These are phyloP conservation scores for Blastocladiella emersonii DNA, from an alignment of 371 early-diverging fungal genomes.

Conservation along the genomic window DNA sequence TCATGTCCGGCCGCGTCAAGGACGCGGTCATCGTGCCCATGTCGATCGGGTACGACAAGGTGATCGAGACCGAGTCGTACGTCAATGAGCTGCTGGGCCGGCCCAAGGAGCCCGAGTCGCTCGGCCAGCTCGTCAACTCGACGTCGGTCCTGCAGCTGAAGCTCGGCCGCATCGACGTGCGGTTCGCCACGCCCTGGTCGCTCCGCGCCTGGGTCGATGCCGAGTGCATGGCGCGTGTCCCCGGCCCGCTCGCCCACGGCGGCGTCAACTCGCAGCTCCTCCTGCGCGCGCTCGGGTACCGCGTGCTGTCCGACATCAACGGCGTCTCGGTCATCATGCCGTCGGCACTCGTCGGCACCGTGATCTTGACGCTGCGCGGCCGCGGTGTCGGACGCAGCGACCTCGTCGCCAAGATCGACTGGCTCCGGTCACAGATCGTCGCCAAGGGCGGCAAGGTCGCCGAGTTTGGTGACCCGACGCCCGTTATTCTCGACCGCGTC, in stretches of 20 bases:
- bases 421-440: constrained; percentile 53
- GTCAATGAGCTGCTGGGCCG: constrained; percentile 65
- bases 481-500: constrained; percentile 31
- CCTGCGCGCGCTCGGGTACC: constrained; percentile 38
- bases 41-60: constrained; percentile 74
- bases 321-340: constrained; percentile 67
- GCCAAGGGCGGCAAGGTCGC: constrained; percentile 68
- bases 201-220: constrained; percentile 49
- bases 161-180: constrained; percentile 58
- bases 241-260: constrained; percentile 24
- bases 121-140: constrained; percentile 40
- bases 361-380: constrained; percentile 67
- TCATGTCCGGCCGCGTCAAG: constrained; percentile 39
- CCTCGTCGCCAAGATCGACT: constrained; percentile 62
- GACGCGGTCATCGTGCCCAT: constrained; percentile 72
- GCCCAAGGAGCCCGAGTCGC: constrained; percentile 68
- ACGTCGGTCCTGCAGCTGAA: constrained; percentile 47
- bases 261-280: constrained; percentile 12
- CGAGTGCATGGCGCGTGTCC: constrained; percentile 7
- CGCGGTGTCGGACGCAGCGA: constrained; percentile 72
- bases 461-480: constrained; percentile 48
- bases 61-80: constrained; percentile 66
- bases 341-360: constrained; percentile 53
- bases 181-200: constrained; percentile 65
- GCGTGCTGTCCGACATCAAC: constrained; percentile 56